Conservation (phyloP, 345 rosid genomes). For the Noccaea bulbosa region DNA sequence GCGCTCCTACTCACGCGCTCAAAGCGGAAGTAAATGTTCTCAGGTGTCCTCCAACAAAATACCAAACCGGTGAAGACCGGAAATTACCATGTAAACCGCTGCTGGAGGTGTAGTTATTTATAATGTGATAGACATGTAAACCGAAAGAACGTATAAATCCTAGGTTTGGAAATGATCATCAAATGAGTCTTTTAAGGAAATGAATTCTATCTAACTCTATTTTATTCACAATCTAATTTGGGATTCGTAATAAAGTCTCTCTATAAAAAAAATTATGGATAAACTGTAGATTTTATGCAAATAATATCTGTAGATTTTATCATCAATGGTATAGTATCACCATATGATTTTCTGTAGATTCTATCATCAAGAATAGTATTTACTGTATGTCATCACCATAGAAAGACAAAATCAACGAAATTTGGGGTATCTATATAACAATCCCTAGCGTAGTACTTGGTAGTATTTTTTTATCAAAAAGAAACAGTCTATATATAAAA, state of each 20-base stretch:
- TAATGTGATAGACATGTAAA: too few relatives aligned
- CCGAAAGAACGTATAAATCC: too few relatives aligned
- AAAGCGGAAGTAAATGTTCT: neutral
- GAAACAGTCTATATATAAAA: too few relatives aligned
- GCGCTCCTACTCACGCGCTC: slow-evolving; percentile 26
- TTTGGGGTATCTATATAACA: neutral
- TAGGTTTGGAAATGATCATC: too few relatives aligned
- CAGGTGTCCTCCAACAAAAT: slow-evolving; percentile 19
- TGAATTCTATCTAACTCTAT: neutral
- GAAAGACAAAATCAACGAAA: neutral
- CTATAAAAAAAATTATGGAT: neutral
- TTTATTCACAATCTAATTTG: neutral
- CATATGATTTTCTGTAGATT: too few relatives aligned
- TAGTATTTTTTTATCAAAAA: too few relatives aligned
- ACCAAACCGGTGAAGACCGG: slow-evolving; percentile 23
- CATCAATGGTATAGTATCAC: neutral
- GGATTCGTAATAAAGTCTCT: neutral
- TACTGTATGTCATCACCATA: neutral
- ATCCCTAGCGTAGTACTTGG: neutral
- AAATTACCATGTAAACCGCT: neutral
- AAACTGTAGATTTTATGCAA: too few relatives aligned
- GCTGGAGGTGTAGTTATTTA: too few relatives aligned
- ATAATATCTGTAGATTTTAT: too few relatives aligned
- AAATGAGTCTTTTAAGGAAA: too few relatives aligned
- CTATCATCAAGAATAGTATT: neutral